phyloP scores from a whole-genome alignment of 2,329 filamentous ascomycete genomes.

The Samsoniella hepiali region DNA sequence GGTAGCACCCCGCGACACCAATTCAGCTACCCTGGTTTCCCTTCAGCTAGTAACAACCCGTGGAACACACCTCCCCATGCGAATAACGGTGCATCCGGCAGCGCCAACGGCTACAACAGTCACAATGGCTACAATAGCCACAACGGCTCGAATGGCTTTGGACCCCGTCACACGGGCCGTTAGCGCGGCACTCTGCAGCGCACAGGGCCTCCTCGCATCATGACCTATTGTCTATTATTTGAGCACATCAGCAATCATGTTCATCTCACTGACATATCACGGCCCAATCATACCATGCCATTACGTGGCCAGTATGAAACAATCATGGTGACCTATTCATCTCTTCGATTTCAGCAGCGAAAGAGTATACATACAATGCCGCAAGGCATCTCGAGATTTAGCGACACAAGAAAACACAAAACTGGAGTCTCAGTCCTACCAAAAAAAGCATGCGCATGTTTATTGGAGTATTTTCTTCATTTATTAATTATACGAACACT shows the following conservation, averaged over 20 bases:
- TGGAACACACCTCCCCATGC: constrained; percentile 27
- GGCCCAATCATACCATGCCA: not conserved
- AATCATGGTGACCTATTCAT: constrained; percentile 1
- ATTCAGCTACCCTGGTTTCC: constrained; percentile 21
- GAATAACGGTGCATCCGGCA: constrained; percentile 16
- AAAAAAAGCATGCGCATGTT: constrained; percentile 7
- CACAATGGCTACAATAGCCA: not conserved
- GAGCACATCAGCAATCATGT: not conserved
- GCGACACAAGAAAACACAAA: not conserved
- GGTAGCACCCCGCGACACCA: not conserved
- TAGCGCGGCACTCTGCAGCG: not conserved
- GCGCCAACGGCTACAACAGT: not conserved
- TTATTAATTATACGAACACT: not conserved
- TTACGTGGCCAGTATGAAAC: not conserved
- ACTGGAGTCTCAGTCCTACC: not conserved
- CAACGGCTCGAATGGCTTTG: not conserved
- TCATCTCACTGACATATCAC: not conserved
- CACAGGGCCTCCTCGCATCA: not conserved
- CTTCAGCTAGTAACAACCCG: constrained; percentile 23
- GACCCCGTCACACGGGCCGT: constrained; percentile 19
- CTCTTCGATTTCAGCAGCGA: not conserved
- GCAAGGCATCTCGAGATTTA: not conserved
- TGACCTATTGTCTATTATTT: not conserved
- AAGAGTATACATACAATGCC: not conserved
- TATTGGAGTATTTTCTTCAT: not conserved